Base-by-base conservation (phyloP, 2,329 filamentous ascomycete genomes). In the Cytospora chrysosperma region DNA sequence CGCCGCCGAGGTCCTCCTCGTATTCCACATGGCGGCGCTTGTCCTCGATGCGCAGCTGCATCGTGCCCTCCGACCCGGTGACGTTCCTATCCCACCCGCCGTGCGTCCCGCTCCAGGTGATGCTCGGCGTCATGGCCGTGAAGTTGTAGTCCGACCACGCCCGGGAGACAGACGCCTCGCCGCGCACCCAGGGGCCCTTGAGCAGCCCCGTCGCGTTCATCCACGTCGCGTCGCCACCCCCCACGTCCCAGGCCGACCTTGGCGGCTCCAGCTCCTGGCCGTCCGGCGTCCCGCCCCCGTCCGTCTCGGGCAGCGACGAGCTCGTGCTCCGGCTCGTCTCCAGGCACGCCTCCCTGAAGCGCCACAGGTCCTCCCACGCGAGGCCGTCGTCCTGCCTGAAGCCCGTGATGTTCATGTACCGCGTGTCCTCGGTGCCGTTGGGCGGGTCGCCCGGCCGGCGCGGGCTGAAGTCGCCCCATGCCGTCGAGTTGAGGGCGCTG, bases 161-260 rank as follows among this genome's bases (percentile, higher is more conserved):
- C 69, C 75, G 80, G 67, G 67, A 73, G 61, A 76, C 79, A 70
- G 77, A 83, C 17, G 77, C 81, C 51, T 79, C 81, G 56, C 79
- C 82, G 52, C 87, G 86, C 61, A 87, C 80, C 90, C 92, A 96
- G 63, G 87, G 81, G n/a, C 92, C 92, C 55, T 87, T 84, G 43
- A 96, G 81, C 34, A 87, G 87, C 5, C 92, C 91, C 2, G 91
- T 93, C 7, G 90, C 84, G 72, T 96, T 94, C 71, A 84, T 84
- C 82, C 93, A 96, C n/a, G 88, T 78, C 1, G 84, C 81, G 60
- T 69, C 64, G 12, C 65, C 67, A 32, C 67, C 64, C 13, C 70
- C 74, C 17, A 69, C 56, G 55, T 74, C 73, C 74, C 74, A 75
- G 19, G 67, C 61, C 13, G 50, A 59, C 21, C 21, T 60, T 1